phyloP scores from a whole-genome alignment of 2,329 filamentous ascomycete genomes.

The Fusarium palustre region DNA sequence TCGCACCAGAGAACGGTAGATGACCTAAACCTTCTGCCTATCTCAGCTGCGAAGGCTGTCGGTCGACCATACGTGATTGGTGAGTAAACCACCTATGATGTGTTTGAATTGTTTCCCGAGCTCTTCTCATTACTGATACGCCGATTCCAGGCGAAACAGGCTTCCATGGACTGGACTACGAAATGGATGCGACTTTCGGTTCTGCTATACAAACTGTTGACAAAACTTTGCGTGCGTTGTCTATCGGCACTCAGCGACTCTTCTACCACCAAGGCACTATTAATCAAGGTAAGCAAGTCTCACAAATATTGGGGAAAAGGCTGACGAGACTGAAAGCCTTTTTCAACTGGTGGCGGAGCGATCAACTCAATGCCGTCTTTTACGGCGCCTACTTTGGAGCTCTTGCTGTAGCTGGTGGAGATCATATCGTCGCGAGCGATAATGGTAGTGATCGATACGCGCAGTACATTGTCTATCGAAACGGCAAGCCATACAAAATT shows the following conservation, averaged over 20 bases:
- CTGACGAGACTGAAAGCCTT: neutral
- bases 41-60: neutral
- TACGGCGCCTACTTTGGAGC: conserved; percentile 5
- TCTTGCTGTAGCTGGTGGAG: neutral
- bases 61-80: neutral
- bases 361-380: neutral
- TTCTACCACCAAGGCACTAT: neutral
- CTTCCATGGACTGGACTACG: neutral
- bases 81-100: neutral
- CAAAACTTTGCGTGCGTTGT: neutral
- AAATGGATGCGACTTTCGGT: neutral
- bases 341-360: conserved; percentile 2
- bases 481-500: neutral
- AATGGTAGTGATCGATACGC: neutral
- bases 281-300: neutral
- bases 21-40: neutral
- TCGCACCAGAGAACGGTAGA: neutral
- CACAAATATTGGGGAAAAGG: no score
- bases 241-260: neutral
- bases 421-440: neutral
- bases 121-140: no score
- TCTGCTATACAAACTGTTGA: neutral
- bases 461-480: neutral
- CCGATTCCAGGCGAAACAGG: neutral
- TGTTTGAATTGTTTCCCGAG: no score